Evolutionary conservation across 345 rosid species (phyloP).

Genomic region (Brassica incana): DNA sequence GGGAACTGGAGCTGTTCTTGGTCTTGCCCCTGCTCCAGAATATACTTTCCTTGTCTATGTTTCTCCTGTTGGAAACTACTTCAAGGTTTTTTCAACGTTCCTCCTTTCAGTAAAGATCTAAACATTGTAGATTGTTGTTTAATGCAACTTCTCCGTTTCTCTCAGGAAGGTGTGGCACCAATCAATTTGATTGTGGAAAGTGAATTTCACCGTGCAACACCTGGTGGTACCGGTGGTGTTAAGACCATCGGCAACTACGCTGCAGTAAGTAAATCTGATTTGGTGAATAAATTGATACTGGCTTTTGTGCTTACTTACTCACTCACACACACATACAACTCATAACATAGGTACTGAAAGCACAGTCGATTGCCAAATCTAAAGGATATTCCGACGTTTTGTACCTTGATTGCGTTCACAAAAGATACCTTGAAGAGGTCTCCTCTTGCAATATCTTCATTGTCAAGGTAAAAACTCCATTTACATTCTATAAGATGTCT

Average conservation of each 20-base stretch:
- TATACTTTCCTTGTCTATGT: slow-evolving; percentile 88
- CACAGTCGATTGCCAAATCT: slow-evolving; percentile 39
- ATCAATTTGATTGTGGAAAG: slow-evolving; percentile 40
- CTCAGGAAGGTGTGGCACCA: slow-evolving; percentile 82
- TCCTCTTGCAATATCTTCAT: slow-evolving; percentile 43
- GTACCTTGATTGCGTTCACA: slow-evolving; percentile 41
- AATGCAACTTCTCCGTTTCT: neutral
- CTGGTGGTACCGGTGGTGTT: slow-evolving; percentile 97
- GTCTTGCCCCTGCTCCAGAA: slow-evolving; percentile 97
- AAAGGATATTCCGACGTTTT: slow-evolving; percentile 44
- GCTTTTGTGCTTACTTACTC: neutral
- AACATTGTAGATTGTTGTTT: neutral
- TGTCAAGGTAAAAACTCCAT: slow-evolving; percentile 32
- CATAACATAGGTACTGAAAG: slow-evolving; percentile 31
- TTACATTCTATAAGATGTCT: slow-evolving; percentile 1
- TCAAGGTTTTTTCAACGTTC: slow-evolving; percentile 50
- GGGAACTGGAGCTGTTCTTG: slow-evolving; percentile 98
- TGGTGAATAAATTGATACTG: neutral
- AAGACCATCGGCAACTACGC: slow-evolving; percentile 95
- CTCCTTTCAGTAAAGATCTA: neutral
- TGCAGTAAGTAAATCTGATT: slow-evolving; percentile 54
- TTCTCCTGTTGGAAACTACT: slow-evolving; percentile 96
- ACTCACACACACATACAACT: neutral
- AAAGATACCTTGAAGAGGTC: slow-evolving; percentile 40
- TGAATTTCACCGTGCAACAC: slow-evolving; percentile 71